A percentile compares a stretch with the other conserved stretches of the same genome.
Evolutionary conservation across 352 stramenopile species (phyloP).

Genomic region (Phytophthora boehmeriae): DNA sequence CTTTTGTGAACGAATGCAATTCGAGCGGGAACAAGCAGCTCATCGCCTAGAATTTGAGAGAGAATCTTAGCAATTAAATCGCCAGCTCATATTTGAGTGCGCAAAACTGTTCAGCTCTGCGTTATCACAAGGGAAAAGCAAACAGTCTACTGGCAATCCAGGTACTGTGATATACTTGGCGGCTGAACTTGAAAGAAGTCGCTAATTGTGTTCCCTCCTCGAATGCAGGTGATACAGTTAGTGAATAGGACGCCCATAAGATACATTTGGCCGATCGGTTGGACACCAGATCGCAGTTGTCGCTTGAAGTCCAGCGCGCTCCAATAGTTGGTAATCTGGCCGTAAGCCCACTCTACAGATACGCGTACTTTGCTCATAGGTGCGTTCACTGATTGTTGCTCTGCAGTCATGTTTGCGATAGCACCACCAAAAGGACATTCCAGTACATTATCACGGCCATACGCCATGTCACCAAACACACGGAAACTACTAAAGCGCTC

Average conservation of each 20-base stretch:
- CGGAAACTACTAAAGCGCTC: neutral
- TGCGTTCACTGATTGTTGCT: constrained; percentile 5
- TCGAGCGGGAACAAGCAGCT: too few species aligned
- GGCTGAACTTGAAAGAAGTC: too few species aligned
- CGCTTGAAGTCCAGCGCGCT: constrained; percentile 12
- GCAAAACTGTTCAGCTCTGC: too few species aligned
- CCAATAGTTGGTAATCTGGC: constrained; percentile 15
- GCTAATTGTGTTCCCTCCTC: constrained; percentile 13
- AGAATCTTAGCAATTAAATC: too few species aligned
- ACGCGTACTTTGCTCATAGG: constrained; percentile 9
- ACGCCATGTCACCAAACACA: constrained; percentile 3
- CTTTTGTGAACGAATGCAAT: too few species aligned
- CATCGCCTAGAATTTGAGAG: too few species aligned
- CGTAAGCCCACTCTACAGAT: constrained; percentile 7
- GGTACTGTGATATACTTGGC: too few species aligned
- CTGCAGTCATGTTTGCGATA: constrained; percentile 1
- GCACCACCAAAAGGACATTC: constrained; percentile 5
- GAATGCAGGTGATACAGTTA: constrained; percentile 12
- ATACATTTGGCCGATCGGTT: constrained; percentile 3
- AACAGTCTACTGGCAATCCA: too few species aligned
- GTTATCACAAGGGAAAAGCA: too few species aligned
- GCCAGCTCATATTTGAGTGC: too few species aligned
- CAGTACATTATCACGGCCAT: neutral
- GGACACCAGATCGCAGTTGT: neutral
- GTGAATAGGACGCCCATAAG: constrained; percentile 12